Evolutionary conservation across 108 stramenopile species (phyloP).

Genomic region (Ochromonas danica): DNA sequence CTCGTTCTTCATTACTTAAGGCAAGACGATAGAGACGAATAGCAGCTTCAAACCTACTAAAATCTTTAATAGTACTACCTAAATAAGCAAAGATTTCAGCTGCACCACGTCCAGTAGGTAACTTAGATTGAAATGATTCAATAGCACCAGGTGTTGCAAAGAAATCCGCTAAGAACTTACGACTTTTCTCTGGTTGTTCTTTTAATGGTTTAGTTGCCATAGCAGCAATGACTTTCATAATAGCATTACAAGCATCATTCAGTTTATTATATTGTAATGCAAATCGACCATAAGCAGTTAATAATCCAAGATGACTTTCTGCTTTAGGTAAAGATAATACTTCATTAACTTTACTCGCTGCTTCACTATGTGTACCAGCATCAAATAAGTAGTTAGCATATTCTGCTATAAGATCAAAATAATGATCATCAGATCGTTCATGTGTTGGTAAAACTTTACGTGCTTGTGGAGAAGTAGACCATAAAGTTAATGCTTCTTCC

Average conservation of each 20-base stretch:
- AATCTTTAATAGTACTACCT: neutral
- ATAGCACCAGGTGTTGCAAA: neutral
- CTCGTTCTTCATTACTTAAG: neutral
- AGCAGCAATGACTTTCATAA: neutral
- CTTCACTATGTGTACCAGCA: neutral
- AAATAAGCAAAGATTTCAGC: neutral
- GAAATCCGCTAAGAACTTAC: neutral
- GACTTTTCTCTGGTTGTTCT: neutral
- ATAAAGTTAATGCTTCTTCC: neutral
- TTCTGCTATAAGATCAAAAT: neutral
- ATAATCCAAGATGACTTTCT: neutral
- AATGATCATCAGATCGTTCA: neutral
- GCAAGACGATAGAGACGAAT: neutral
- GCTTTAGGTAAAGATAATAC: neutral
- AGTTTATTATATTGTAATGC: slow-evolving; percentile 7
- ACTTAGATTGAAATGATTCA: neutral
- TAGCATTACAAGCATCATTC: neutral
- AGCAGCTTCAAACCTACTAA: neutral
- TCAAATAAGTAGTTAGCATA: neutral
- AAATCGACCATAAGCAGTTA: neutral
- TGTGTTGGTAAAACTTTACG: neutral
- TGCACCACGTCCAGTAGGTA: neutral
- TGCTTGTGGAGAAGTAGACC: neutral
- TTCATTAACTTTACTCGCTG: neutral
- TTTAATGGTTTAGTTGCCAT: neutral